Conservation (phyloP, 2,329 filamentous ascomycete genomes). For the Calonectria naviculata region DNA sequence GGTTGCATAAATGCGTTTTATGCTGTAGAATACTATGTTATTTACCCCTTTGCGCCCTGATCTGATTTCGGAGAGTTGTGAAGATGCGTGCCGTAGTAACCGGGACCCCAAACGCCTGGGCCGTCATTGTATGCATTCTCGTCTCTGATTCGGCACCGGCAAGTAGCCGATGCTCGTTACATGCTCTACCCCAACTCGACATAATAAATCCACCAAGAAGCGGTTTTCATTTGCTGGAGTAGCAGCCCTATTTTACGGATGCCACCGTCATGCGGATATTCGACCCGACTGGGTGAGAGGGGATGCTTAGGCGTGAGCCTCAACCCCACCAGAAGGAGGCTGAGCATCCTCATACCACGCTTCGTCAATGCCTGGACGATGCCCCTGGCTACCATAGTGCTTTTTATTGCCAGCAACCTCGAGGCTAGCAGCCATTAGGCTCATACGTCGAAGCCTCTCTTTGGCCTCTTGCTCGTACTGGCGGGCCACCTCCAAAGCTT, state of each 20-base stretch:
- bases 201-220: conserved; percentile 13
- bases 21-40: conserved; percentile 3
- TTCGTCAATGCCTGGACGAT: conserved; percentile 39
- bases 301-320: conserved; percentile 16
- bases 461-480: conserved; percentile 81
- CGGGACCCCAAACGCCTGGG: conserved; percentile 39
- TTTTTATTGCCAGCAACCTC: conserved; percentile 63
- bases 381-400: conserved; percentile 16
- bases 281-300: neutral
- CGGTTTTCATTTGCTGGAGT: neutral
- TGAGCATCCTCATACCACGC: conserved; percentile 48
- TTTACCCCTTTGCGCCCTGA: conserved; percentile 29
- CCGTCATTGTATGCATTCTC: conserved; percentile 26
- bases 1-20: conserved; percentile 9
- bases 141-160: conserved; percentile 18
- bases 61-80: conserved; percentile 28
- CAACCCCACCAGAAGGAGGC: conserved; percentile 14
- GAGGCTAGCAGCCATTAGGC: conserved; percentile 78
- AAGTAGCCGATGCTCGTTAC: neutral
- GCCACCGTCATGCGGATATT: conserved; percentile 4
- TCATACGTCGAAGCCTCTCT: conserved; percentile 81
- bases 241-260: neutral
- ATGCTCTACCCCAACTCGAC: neutral
- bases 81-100: conserved; percentile 34
- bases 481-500: conserved; percentile 74